Base-by-base conservation (phyloP, 2,329 filamentous ascomycete species). In the Escovopsis sp. region DNA sequence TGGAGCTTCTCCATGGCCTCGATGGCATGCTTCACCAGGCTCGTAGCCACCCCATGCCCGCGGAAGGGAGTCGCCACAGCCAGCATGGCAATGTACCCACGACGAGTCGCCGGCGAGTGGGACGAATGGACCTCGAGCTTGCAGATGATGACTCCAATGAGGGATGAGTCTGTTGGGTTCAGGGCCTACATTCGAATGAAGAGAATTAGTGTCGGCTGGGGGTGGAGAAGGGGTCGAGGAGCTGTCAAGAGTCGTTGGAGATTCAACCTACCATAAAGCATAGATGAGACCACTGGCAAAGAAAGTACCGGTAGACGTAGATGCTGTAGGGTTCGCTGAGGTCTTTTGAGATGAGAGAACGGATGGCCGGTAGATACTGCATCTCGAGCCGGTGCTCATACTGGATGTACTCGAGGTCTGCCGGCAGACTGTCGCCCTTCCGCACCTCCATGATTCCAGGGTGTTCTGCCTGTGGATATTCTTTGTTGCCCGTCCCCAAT, bases 291-390 rank as follows among this genome's bases (percentile, higher is more conserved):
- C 91, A 98, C 73, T 96, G 87, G 58, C 93, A 94, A 15, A 98
- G 69, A 55, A 98, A 98, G 61, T 98, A 98, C 30, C 91, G 80
- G 62, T 96, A 98, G 45, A 98, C 91, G 66, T 98, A 98, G 59
- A 98, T 96, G 64, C 89, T 96, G 62, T 98, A 98, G 2, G 91
- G 91, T 62, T 98, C 91, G 52, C 89, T 96, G 40, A 98, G 73
- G 59, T 96, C 91, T 55, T 89, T 94, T 37, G 88, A 91, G 55
- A 98, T 98, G 57, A 98, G 67, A 44, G 88, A 80, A 43, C 89
- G 80, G 62, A 98, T 95, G 36, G 86, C 79, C 33, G 87, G 79
- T 36, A 98, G 77, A 58, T 91, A 74, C 58, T 73, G 60, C 36
- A 69, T 63, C 53, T 81, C 77, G 18, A 80, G 64, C 9, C 60